Conservation (phyloP, 352 stramenopile genomes). For the Phytopythium delawarense region DNA sequence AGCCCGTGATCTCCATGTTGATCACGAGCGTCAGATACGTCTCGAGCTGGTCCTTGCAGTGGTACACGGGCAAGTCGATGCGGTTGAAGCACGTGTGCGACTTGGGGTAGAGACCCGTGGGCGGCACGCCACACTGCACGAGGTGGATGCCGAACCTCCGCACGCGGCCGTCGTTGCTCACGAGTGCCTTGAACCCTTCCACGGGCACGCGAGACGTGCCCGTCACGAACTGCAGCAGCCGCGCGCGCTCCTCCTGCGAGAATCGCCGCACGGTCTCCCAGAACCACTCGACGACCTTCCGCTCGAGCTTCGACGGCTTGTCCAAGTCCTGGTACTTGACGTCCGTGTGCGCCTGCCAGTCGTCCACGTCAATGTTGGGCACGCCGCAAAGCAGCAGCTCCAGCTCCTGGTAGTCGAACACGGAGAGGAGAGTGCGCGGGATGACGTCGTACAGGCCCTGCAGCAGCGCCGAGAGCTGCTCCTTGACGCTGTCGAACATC, state of each 20-base stretch:
- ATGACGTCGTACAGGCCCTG: constrained; percentile 92
- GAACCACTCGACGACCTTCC: constrained; percentile 87
- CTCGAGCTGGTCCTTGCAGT: constrained; percentile 77
- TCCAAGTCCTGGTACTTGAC: constrained; percentile 76
- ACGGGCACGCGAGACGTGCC: constrained; percentile 90
- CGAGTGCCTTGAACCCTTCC: constrained; percentile 91
- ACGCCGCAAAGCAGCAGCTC: constrained; percentile 93
- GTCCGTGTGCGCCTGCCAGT: constrained; percentile 87
- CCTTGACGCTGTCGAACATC: constrained; percentile 88
- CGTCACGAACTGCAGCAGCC: constrained; percentile 90
- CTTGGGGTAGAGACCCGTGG: constrained; percentile 73
- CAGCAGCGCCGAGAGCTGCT: constrained; percentile 90
- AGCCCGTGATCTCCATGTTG: constrained; percentile 96
- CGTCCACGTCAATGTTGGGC: constrained; percentile 86
- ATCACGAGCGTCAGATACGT: constrained; percentile 97
- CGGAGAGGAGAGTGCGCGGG: constrained; percentile 75
- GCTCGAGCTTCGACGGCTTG: constrained; percentile 42
- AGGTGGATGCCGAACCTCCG: constrained; percentile 98
- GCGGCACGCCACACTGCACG: constrained; percentile 70
- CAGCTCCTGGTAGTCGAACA: constrained; percentile 95
- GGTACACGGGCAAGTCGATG: constrained; percentile 80
- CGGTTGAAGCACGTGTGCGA: constrained; percentile 89
- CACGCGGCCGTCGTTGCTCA: constrained; percentile 75
- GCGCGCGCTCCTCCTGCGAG: constrained; percentile 79
- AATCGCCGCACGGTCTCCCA: constrained; percentile 80